Percentiles rank a stretch among this genome's conserved stretches.
Conservation (phyloP, 257 asterid species). For the Solanum habrochaites region DNA sequence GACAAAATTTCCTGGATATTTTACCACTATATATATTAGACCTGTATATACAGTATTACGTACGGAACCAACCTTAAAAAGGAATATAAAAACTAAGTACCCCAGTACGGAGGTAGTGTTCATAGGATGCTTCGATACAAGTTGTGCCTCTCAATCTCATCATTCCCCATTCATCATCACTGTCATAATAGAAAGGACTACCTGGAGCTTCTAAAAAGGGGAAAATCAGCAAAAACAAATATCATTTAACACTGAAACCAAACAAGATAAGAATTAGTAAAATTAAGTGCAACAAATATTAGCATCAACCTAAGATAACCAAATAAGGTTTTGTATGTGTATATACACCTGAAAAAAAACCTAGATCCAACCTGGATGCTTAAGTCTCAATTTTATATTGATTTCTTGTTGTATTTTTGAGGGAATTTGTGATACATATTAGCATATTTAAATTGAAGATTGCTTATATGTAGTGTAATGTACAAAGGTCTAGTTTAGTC, state of each 20-base stretch:
- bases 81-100: slow-evolving; percentile 13
- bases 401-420: no score
- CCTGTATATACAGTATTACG: neutral
- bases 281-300: neutral
- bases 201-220: neutral
- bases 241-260: neutral
- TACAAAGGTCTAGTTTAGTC: no score
- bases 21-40: neutral
- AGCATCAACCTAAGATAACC: neutral
- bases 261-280: neutral
- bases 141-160: slow-evolving; percentile 49
- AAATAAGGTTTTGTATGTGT: neutral
- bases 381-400: no score
- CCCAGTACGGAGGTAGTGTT: slow-evolving; percentile 56
- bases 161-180: slow-evolving; percentile 50
- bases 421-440: no score
- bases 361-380: neutral
- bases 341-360: neutral
- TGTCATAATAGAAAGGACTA: slow-evolving; percentile 35
- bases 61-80: neutral
- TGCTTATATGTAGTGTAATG: neutral
- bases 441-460: no score
- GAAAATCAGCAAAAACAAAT: no score
- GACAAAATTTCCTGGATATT: slow-evolving; percentile 40
- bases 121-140: slow-evolving; percentile 66